Conservation (phyloP, 2,329 filamentous ascomycete species). For the Conoideocrella luteorostrata region DNA sequence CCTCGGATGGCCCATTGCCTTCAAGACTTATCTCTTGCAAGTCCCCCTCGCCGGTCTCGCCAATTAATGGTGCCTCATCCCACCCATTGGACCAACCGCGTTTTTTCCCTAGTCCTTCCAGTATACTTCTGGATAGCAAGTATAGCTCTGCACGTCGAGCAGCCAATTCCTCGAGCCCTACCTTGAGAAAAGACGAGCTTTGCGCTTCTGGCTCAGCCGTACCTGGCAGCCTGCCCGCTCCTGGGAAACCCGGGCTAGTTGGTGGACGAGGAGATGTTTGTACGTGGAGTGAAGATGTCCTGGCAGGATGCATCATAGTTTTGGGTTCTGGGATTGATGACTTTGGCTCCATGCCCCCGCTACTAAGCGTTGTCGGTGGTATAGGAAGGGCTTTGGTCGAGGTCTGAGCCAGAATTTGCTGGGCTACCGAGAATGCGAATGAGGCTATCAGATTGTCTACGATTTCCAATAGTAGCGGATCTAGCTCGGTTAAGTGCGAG, state of each 20-base stretch:
- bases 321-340: slow-evolving; percentile 60
- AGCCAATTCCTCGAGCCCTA: slow-evolving; percentile 74
- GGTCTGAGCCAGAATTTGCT: slow-evolving; percentile 72
- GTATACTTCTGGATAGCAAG: slow-evolving; percentile 68
- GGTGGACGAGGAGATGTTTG: slow-evolving; percentile 30
- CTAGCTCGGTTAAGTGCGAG: slow-evolving; percentile 15
- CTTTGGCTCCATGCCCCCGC: slow-evolving; percentile 50
- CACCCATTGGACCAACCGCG: slow-evolving; percentile 73
- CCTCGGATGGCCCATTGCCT: slow-evolving; percentile 27
- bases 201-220: slow-evolving; percentile 31
- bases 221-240: slow-evolving; percentile 33
- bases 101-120: slow-evolving; percentile 67
- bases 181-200: slow-evolving; percentile 46
- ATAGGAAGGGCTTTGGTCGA: slow-evolving; percentile 62
- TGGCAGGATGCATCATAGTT: slow-evolving; percentile 62
- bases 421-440: slow-evolving; percentile 69
- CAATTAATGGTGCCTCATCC: slow-evolving; percentile 50
- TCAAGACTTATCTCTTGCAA: slow-evolving; percentile 55
- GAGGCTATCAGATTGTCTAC: slow-evolving; percentile 71
- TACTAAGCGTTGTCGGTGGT: slow-evolving; percentile 49
- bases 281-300: slow-evolving; percentile 55
- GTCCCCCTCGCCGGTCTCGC: slow-evolving; percentile 35
- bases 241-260: slow-evolving; percentile 49
- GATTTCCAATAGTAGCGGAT: slow-evolving; percentile 41
- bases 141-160: slow-evolving; percentile 78